phyloP scores from a whole-genome alignment of 768 basidiomycete genomes.

The Hirschioporus abietinus region DNA sequence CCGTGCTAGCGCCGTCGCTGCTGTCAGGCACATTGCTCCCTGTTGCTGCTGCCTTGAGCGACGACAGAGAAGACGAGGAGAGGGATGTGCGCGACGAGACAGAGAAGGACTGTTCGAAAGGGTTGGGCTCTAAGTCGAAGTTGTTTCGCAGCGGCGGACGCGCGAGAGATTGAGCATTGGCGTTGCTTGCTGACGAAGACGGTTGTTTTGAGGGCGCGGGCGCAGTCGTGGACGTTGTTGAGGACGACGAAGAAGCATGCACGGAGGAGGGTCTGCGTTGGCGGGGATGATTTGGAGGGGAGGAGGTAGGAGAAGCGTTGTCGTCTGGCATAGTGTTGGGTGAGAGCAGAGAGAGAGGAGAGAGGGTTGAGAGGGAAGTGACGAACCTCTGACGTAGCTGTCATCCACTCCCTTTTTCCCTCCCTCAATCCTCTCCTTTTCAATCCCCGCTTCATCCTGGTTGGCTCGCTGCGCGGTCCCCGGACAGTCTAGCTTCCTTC shows the following conservation, averaged over 20 bases:
- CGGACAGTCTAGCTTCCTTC: background rate
- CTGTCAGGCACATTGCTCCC: background rate
- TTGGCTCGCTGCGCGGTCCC: background rate
- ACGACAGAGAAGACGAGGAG: conserved; percentile 33
- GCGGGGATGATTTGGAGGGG: background rate
- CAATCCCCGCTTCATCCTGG: background rate
- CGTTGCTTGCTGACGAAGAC: conserved; percentile 12
- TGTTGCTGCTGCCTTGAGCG: conserved; percentile 23
- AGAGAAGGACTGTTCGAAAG: conserved; percentile 93
- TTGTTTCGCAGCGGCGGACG: conserved; percentile 52
- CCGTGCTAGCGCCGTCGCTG: background rate
- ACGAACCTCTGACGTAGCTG: conserved; percentile 6
- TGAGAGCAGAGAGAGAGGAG: background rate
- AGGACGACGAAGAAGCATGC: background rate
- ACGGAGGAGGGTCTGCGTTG: background rate
- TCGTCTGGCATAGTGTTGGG: conserved; percentile 4
- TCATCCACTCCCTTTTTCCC: conserved; percentile 1
- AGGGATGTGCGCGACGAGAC: conserved; percentile 35
- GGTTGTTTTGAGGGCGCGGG: background rate
- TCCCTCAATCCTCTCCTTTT: background rate
- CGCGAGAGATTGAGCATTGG: conserved; percentile 13
- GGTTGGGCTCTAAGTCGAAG: conserved; percentile 81
- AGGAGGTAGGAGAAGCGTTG: conserved; percentile 1
- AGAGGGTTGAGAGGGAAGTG: conserved; percentile 1
- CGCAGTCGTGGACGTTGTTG: background rate